Evolutionary conservation across 2,329 filamentous ascomycete species (phyloP).

Genomic region (Truncatella angustata): DNA sequence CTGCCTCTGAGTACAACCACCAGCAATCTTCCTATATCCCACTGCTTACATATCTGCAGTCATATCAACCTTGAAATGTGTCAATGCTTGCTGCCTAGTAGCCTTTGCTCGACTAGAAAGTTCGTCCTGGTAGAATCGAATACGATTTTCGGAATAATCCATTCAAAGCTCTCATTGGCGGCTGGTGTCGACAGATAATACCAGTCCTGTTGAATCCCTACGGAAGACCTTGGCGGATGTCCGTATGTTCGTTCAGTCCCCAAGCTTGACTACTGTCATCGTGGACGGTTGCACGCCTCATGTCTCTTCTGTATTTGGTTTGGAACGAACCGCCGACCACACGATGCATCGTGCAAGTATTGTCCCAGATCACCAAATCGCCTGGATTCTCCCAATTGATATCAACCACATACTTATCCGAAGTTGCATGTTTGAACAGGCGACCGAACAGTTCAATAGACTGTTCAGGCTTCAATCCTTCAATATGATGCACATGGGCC

Average conservation of each 20-base stretch:
- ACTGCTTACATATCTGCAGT: too few species aligned
- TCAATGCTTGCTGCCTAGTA: too few species aligned
- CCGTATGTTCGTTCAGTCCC: slow-evolving; percentile 3
- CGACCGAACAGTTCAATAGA: slow-evolving; percentile 27
- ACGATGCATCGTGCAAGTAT: slow-evolving; percentile 15
- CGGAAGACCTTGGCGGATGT: not conserved
- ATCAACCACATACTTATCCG: slow-evolving; percentile 11
- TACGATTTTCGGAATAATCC: too few species aligned
- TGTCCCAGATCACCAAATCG: slow-evolving; percentile 19
- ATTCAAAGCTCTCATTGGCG: too few species aligned
- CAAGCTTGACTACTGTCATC: slow-evolving; percentile 3
- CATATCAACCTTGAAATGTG: too few species aligned
- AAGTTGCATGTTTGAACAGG: slow-evolving; percentile 11
- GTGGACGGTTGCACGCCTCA: slow-evolving; percentile 8
- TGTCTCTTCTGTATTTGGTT: slow-evolving; percentile 4
- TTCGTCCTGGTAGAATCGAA: too few species aligned
- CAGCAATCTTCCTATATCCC: too few species aligned
- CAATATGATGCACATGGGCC: slow-evolving; percentile 41
- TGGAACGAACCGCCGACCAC: slow-evolving; percentile 5
- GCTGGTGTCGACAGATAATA: too few species aligned
- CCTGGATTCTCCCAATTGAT: slow-evolving; percentile 15
- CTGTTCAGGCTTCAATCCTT: slow-evolving; percentile 29
- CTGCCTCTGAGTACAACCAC: too few species aligned
- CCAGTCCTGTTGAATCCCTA: too few species aligned
- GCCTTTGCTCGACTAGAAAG: too few species aligned